Percentiles rank a stretch among this genome's conserved stretches.
Conservation (phyloP, 2,329 filamentous ascomycete species). For the Colletotrichum sp. region DNA sequence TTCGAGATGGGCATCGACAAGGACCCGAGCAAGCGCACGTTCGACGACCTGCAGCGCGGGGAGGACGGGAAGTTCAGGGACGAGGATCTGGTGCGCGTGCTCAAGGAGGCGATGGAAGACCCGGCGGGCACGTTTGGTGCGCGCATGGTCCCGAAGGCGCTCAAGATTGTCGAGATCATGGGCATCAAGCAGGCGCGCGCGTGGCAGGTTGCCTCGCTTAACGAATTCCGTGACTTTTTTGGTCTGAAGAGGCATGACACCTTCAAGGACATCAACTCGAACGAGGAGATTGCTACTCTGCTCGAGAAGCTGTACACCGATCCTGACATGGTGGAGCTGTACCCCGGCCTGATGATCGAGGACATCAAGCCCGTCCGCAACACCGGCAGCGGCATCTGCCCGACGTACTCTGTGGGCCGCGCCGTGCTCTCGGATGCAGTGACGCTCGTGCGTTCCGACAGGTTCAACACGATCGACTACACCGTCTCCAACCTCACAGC, state of each 20-base stretch:
- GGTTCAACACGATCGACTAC: slow-evolving; percentile 61
- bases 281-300: slow-evolving; percentile 58
- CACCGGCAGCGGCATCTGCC: slow-evolving; percentile 57
- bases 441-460: slow-evolving; percentile 61
- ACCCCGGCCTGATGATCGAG: slow-evolving; percentile 71
- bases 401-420: slow-evolving; percentile 57
- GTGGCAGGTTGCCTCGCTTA: slow-evolving; percentile 66
- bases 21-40: slow-evolving; percentile 52
- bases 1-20: slow-evolving; percentile 44
- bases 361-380: slow-evolving; percentile 55
- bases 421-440: slow-evolving; percentile 66
- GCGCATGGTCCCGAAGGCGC: slow-evolving; percentile 60
- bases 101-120: slow-evolving; percentile 65
- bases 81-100: slow-evolving; percentile 59
- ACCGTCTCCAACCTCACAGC: slow-evolving; percentile 44
- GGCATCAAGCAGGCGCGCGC: slow-evolving; percentile 66
- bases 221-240: slow-evolving; percentile 70
- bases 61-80: slow-evolving; percentile 60
- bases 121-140: slow-evolving; percentile 65
- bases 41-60: slow-evolving; percentile 51
- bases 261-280: slow-evolving; percentile 64
- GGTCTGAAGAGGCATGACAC: slow-evolving; percentile 59
- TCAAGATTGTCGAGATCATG: slow-evolving; percentile 66
- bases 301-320: slow-evolving; percentile 66
- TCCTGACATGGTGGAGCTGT: slow-evolving; percentile 72